These are phyloP conservation scores for Metschnikowia matae DNA, from an alignment of 805 yeast genomes.

Conservation along the genomic window DNA sequence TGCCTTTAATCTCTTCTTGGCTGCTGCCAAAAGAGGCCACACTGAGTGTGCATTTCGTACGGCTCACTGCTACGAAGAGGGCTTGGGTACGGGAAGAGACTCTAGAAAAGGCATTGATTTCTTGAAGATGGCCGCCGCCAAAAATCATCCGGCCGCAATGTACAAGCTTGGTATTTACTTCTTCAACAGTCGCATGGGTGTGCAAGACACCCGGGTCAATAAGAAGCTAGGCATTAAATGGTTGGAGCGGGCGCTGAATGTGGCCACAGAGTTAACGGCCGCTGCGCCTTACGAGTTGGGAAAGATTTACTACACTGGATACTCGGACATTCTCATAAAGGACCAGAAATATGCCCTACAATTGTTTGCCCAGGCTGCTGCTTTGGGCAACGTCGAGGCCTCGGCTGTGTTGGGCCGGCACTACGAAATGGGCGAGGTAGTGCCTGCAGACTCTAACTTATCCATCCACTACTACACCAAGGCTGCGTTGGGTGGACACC, in stretches of 20 bases:
- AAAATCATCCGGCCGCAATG: conserved; percentile 97
- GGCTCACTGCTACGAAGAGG: conserved; percentile 88
- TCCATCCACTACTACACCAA: conserved; percentile 90
- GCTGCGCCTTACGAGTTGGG: conserved; percentile 96
- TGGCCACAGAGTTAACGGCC: conserved; percentile 76
- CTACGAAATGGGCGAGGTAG: conserved; percentile 75
- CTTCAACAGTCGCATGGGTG: conserved; percentile 80
- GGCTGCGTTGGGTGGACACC: conserved; percentile 85
- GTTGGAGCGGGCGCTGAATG: conserved; percentile 82
- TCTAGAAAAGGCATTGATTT: conserved; percentile 81
- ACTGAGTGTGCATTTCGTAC: conserved; percentile 89
- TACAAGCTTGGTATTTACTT: conserved; percentile 85
- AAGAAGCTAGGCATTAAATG: conserved; percentile 89
- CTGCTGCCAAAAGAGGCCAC: conserved; percentile 93
- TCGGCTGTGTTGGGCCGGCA: conserved; percentile 75
- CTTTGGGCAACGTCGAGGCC: conserved; percentile 78
- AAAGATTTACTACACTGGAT: conserved; percentile 77
- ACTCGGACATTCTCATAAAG: conserved; percentile 77
- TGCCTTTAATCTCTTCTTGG: conserved; percentile 70
- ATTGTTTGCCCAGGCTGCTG: conserved; percentile 82
- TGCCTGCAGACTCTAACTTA: conserved; percentile 75
- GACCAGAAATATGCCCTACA: conserved; percentile 83
- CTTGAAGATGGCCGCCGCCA: conserved; percentile 79
- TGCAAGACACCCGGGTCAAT: conserved; percentile 60
- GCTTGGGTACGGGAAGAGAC: conserved; percentile 87